Evolutionary conservation across 2,329 filamentous ascomycete species (phyloP).

Genomic region (Cercospora berteroae): DNA sequence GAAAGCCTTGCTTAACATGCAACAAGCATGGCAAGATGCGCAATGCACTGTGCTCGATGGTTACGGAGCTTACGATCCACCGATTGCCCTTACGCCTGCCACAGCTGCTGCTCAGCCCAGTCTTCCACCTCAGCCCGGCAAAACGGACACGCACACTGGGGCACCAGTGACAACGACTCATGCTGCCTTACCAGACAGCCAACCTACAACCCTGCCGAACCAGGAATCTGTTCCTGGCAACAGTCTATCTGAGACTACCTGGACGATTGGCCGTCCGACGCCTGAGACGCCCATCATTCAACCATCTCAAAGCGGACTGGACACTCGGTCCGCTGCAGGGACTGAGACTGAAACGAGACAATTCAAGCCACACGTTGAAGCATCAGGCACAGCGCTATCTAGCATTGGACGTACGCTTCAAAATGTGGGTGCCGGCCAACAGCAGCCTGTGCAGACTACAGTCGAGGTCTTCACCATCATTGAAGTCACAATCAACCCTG

Average conservation of each 20-base stretch:
- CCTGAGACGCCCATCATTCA: background rate
- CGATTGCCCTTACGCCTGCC: constrained; percentile 14
- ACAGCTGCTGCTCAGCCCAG: constrained; percentile 9
- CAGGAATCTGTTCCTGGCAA: background rate
- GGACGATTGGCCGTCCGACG: background rate
- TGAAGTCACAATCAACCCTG: background rate
- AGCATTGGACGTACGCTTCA: background rate
- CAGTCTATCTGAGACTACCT: background rate
- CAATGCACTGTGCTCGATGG: constrained; percentile 7
- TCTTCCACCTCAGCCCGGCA: constrained; percentile 14
- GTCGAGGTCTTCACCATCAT: constrained; percentile 3
- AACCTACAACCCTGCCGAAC: background rate
- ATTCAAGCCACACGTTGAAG: background rate
- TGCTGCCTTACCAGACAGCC: constrained; percentile 7
- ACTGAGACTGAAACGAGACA: background rate
- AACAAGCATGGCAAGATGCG: constrained; percentile 12
- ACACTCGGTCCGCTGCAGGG: background rate
- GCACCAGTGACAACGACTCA: constrained; percentile 4
- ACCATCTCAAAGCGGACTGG: background rate
- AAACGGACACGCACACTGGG: background rate
- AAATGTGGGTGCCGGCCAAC: background rate
- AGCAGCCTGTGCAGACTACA: background rate
- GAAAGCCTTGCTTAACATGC: constrained; percentile 8
- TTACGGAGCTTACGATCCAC: constrained; percentile 16
- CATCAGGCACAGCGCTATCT: background rate